These are phyloP conservation scores for Pharus latifolius DNA, from an alignment of 176 grass and related monocot genomes.

Conservation along the genomic window DNA sequence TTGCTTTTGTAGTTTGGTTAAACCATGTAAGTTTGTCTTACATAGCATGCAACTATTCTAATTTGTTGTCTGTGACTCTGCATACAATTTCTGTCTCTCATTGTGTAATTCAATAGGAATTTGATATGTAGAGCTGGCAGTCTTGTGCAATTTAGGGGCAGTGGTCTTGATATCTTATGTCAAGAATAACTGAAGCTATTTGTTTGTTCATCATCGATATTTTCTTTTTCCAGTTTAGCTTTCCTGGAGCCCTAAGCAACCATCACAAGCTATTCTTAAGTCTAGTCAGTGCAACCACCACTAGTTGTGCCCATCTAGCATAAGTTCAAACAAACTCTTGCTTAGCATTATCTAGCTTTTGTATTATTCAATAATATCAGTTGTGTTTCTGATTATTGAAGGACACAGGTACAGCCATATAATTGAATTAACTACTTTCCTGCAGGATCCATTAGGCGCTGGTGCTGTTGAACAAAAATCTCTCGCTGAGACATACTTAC, in stretches of 20 bases:
- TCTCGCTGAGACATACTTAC: conserved; percentile 72
- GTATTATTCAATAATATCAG: background rate
- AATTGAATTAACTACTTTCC: conserved; percentile 19
- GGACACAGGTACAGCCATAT: background rate
- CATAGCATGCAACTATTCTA: background rate
- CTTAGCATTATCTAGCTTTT: background rate
- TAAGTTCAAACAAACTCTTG: background rate
- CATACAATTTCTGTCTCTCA: background rate
- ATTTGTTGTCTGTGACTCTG: background rate
- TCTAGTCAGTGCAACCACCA: background rate
- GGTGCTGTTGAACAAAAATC: conserved; percentile 46
- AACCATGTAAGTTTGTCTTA: background rate
- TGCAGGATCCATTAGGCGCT: conserved; percentile 35
- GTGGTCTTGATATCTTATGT: background rate
- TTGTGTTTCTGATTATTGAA: background rate
- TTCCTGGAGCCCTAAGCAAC: background rate
- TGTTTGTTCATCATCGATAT: background rate
- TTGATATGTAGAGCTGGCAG: background rate
- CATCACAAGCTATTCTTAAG: background rate
- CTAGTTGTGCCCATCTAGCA: background rate
- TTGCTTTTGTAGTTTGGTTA: background rate
- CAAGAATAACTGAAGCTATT: background rate
- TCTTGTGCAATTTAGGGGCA: background rate
- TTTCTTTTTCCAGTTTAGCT: background rate
- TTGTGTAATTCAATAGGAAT: background rate